Percentiles rank a stretch among this genome's conserved stretches.
Evolutionary conservation across 164 flowering plant genomes (phyloP).

Genomic region (Protea cynaroides): DNA sequence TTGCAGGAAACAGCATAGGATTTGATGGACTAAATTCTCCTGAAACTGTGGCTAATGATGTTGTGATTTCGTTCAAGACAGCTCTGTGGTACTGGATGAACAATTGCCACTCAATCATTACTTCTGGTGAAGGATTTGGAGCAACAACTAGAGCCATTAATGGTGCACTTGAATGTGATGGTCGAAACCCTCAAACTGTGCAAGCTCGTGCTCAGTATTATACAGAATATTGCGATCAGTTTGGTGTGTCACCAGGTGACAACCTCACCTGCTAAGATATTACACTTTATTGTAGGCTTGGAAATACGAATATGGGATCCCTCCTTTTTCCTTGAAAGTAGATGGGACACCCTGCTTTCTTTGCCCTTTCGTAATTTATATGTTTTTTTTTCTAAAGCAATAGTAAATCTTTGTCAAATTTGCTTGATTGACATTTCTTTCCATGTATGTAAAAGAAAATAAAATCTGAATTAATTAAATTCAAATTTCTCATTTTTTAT

Average conservation of each 20-base stretch:
- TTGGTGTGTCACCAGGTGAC: conserved; percentile 46
- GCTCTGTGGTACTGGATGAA: conserved; percentile 68
- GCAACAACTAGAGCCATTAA: conserved; percentile 57
- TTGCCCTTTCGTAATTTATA: too few species aligned
- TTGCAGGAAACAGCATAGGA: conserved; percentile 42
- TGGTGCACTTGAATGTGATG: conserved; percentile 45
- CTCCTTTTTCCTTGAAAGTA: too few species aligned
- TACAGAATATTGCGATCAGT: conserved; percentile 30
- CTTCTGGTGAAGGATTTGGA: conserved; percentile 51
- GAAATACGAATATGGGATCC: too few species aligned
- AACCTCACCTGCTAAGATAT: conserved; percentile 37
- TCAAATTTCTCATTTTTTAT: too few species aligned
- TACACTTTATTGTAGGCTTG: too few species aligned
- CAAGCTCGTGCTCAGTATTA: conserved; percentile 34
- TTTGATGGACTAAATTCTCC: conserved; percentile 53
- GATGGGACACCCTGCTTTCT: too few species aligned
- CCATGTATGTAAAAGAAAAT: too few species aligned
- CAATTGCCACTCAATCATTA: conserved; percentile 25
- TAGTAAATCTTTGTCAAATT: too few species aligned
- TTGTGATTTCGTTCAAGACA: conserved; percentile 38
- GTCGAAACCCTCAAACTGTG: conserved; percentile 26
- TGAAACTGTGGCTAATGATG: conserved; percentile 44
- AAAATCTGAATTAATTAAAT: too few species aligned
- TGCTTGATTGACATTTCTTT: too few species aligned
- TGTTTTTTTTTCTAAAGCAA: too few species aligned